These are phyloP conservation scores for Apium graveolens DNA, from an alignment of 129 eudicot species.

Conservation along the genomic window DNA sequence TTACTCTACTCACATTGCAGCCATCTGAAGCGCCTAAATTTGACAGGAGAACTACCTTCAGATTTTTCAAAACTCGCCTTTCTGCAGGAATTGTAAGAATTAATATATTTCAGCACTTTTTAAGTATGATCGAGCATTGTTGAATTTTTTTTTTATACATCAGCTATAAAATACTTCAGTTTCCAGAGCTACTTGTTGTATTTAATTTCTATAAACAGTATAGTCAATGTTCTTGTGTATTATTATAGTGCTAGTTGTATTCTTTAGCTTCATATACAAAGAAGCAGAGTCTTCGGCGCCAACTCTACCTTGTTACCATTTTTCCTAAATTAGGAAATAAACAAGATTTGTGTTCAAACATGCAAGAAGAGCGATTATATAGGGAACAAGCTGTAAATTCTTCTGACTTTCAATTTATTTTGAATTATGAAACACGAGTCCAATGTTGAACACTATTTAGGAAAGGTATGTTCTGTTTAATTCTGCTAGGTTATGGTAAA, in stretches of 20 bases:
- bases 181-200: neutral
- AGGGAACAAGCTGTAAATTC: too few species aligned
- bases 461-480: neutral
- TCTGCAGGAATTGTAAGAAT: conserved; percentile 4
- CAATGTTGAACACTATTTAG: neutral
- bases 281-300: too few species aligned
- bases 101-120: neutral
- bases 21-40: conserved; percentile 8
- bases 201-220: too few species aligned
- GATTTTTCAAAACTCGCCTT: neutral
- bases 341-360: too few species aligned
- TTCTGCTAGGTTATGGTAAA: neutral
- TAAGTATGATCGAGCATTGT: neutral
- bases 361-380: neutral
- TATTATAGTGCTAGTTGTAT: neutral
- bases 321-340: too few species aligned
- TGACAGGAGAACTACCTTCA: conserved; percentile 9
- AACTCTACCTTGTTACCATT: too few species aligned
- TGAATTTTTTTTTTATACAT: neutral
- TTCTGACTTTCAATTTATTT: too few species aligned
- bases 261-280: too few species aligned
- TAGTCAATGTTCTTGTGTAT: too few species aligned
- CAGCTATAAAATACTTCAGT: neutral
- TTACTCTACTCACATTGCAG: neutral
- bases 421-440: too few species aligned